Evolutionary conservation across 768 basidiomycete genomes (phyloP).

Genomic region (Lactifluus rugatus): DNA sequence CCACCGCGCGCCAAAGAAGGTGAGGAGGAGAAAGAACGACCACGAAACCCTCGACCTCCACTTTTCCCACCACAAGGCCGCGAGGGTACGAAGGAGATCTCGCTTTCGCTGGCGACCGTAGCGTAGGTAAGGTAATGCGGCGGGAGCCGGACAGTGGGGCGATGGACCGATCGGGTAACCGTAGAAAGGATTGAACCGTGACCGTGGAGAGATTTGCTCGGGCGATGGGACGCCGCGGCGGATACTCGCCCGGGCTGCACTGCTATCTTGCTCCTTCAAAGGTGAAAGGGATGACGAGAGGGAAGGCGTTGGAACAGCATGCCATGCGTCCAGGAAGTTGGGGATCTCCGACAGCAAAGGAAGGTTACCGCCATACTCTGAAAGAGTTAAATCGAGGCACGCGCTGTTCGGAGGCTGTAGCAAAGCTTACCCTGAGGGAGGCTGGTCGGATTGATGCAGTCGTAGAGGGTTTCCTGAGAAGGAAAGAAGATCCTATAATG

Average conservation of each 20-base stretch:
- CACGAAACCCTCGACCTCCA: slow-evolving; percentile 32
- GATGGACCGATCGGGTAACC: slow-evolving; percentile 46
- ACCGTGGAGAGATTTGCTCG: slow-evolving; percentile 39
- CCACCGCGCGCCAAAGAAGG: slow-evolving; percentile 23
- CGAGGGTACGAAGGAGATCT: slow-evolving; percentile 55
- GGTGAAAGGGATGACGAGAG: slow-evolving; percentile 3
- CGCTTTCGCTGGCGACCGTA: slow-evolving; percentile 60
- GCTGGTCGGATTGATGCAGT: slow-evolving; percentile 40
- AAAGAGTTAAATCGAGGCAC: slow-evolving; percentile 19
- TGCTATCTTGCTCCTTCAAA: neutral
- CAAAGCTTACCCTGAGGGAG: slow-evolving; percentile 47
- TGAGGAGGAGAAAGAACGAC: slow-evolving; percentile 26
- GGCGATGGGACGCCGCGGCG: slow-evolving; percentile 16
- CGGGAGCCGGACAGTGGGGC: slow-evolving; percentile 26
- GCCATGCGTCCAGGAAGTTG: slow-evolving; percentile 23
- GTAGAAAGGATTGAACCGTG: slow-evolving; percentile 61
- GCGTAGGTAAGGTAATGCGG: slow-evolving; percentile 36
- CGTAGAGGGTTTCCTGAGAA: slow-evolving; percentile 42
- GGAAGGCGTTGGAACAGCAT: neutral
- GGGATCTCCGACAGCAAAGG: slow-evolving; percentile 42
- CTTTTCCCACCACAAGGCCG: slow-evolving; percentile 53
- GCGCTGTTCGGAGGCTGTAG: slow-evolving; percentile 8
- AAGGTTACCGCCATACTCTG: slow-evolving; percentile 63
- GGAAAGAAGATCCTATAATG: slow-evolving; percentile 61
- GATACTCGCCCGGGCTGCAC: neutral